Conservation (phyloP, 1,139 yeast genomes). For the Williopsis jadinii region DNA sequence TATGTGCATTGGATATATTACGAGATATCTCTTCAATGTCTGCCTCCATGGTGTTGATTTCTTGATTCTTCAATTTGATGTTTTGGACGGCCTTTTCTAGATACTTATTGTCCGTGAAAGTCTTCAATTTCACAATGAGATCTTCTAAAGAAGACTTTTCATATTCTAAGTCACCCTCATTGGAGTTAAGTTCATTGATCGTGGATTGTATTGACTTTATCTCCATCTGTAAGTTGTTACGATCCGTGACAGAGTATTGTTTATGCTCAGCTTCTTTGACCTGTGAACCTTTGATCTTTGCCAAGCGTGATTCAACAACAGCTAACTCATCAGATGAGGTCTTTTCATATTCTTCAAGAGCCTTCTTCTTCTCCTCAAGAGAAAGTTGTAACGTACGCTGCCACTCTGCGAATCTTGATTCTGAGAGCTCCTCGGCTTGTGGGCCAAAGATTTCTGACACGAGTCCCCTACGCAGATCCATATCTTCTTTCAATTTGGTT, state of each 20-base stretch:
- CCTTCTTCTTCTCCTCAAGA: conserved; percentile 4
- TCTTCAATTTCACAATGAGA: conserved; percentile 28
- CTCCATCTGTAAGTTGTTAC: conserved; percentile 26
- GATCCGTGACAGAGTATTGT: conserved; percentile 32
- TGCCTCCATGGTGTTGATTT: conserved; percentile 38
- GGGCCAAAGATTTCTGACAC: too few species aligned
- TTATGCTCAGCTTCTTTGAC: conserved; percentile 37
- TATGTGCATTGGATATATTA: conserved; percentile 43
- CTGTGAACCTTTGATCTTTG: not conserved
- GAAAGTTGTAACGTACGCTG: conserved; percentile 17
- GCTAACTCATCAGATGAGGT: conserved; percentile 19
- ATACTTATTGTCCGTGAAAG: conserved; percentile 26
- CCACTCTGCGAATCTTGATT: conserved; percentile 10
- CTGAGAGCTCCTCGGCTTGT: too few species aligned
- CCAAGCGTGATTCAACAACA: conserved; percentile 7
- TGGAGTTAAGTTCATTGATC: conserved; percentile 31
- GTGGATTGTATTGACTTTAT: conserved; percentile 30
- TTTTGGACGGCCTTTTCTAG: conserved; percentile 29
- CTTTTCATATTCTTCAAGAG: conserved; percentile 11
- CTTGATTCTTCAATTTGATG: conserved; percentile 34
- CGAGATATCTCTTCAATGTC: conserved; percentile 49
- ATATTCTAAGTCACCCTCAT: conserved; percentile 34
- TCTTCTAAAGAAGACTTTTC: conserved; percentile 31
- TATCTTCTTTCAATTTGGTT: conserved; percentile 29
- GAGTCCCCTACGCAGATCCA: conserved; percentile 2